Evolutionary conservation across 441 rosid genomes (phyloP), one percentile per base, ranked within the genome.

Genomic region (Daphne laureola): DNA sequence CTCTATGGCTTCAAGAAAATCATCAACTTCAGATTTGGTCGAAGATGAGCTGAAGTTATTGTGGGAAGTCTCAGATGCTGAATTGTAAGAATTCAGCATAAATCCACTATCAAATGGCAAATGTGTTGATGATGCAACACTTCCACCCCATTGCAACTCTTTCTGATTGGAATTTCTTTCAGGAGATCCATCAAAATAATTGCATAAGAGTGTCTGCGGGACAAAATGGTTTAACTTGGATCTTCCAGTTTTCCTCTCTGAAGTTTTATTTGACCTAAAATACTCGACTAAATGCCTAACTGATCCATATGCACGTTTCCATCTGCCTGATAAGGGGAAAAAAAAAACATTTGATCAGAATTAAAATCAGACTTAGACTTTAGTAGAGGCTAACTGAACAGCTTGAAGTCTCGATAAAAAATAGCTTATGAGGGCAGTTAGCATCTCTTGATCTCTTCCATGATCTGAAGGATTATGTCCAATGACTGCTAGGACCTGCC

Each of bases 271-370:
- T 64, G 84, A 69, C 61, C 68, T 64, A 65, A 84, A 73, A 68
- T 57, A 68, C 47, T 82, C 87, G 57, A 78, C 77, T 69, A 89
- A 84, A 83, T 93, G 97, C 67, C 72, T 79, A 71, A 93, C 59
- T 65, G 94, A 84, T 56, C 61, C 71, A 67, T 68, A 77, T 61
- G 97, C 96, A 66, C 96, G 92, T 70, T 78, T 89, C 97, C 97
- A 87, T 58, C 81, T 80, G 54, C 98, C 98, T 93, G 70, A 68
- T 77, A 67, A 84, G 65, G n/a, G n/a, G n/a, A n/a, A n/a, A 78
- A 66, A 64, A 66, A 67, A 72, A 71, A 60, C 38, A 31, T 31
- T 31, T 9, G 11, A 31, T 31, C 38, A 31, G 38, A 31, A 31
- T 9, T 31, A 31, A 31, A 31, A 31, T 31, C 38, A 31, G 38